These are phyloP conservation scores for Candida gorgasii DNA, from an alignment of 805 yeast species.

Conservation along the genomic window DNA sequence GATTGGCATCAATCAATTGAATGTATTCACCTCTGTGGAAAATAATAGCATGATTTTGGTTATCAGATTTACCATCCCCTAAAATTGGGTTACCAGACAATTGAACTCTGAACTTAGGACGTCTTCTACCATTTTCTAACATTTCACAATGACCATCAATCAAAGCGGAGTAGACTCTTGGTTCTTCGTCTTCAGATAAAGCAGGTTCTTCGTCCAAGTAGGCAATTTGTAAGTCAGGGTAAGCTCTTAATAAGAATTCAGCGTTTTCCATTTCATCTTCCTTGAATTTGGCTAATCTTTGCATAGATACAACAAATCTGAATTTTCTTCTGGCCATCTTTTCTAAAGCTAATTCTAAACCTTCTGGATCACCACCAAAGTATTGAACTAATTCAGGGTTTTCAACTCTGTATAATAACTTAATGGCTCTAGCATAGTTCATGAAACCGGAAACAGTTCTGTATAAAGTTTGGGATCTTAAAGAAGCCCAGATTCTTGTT, in stretches of 20 bases:
- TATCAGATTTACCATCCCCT: constrained; percentile 85
- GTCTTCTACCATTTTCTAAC: constrained; percentile 55
- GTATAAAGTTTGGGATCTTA: constrained; percentile 48
- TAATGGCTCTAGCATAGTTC: constrained; percentile 49
- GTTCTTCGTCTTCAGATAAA: constrained; percentile 42
- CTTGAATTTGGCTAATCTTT: constrained; percentile 53
- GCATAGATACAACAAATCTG: constrained; percentile 66
- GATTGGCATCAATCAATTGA: constrained; percentile 81
- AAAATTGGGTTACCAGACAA: constrained; percentile 80
- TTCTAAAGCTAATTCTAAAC: constrained; percentile 91
- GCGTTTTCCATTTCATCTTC: constrained; percentile 59
- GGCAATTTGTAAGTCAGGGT: constrained; percentile 66
- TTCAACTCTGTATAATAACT: constrained; percentile 47
- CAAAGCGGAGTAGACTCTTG: constrained; percentile 58
- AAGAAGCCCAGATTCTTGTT: constrained; percentile 50
- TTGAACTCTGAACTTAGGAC: constrained; percentile 62
- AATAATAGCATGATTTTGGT: constrained; percentile 74
- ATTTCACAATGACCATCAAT: constrained; percentile 72
- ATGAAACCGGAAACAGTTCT: constrained; percentile 49
- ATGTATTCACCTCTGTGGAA: constrained; percentile 80
- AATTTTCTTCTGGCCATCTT: constrained; percentile 65
- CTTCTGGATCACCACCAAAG: constrained; percentile 98
- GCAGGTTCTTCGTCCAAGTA: constrained; percentile 56
- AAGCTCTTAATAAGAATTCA: constrained; percentile 60
- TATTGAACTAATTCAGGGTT: constrained; percentile 64